Conservation (phyloP, 2,329 filamentous ascomycete species). For the Diaporthe caulivora region DNA sequence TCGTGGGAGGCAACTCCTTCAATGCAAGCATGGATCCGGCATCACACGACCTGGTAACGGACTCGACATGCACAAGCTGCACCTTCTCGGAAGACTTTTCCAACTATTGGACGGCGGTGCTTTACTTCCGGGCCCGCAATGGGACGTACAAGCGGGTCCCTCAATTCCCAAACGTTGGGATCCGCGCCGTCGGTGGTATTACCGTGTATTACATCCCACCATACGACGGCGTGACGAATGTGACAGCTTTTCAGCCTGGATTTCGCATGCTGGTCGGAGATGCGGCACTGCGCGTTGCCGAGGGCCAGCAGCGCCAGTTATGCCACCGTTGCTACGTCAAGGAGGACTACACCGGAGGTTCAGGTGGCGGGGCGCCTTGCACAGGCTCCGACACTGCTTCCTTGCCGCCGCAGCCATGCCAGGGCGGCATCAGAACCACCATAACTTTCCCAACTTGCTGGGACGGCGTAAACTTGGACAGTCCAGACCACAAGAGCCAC, state of each 20-base stretch:
- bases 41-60: conserved; percentile 11
- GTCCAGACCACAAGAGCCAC: conserved; percentile 59
- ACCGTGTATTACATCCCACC: conserved; percentile 52
- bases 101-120: conserved; percentile 31
- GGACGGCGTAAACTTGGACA: conserved; percentile 62
- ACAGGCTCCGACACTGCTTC: conserved; percentile 49
- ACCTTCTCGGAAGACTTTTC: conserved; percentile 33
- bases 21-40: conserved; percentile 52
- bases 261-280: conserved; percentile 59
- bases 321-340: conserved; percentile 52
- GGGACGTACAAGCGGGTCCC: conserved; percentile 33
- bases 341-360: conserved; percentile 10
- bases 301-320: conserved; percentile 40
- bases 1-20: conserved; percentile 62
- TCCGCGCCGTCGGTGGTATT: conserved; percentile 60
- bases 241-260: conserved; percentile 54
- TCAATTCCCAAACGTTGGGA: conserved; percentile 18
- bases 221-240: conserved; percentile 13
- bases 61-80: conserved; percentile 50
- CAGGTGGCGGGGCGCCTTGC: conserved; percentile 1
- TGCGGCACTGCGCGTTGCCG: conserved; percentile 45
- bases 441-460: conserved; percentile 63
- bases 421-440: conserved; percentile 59
- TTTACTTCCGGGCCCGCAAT: conserved; percentile 32
- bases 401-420: conserved; percentile 55